Conservation (phyloP, 192 early-diverging fungal genomes). For the Tieghemiomyces parasiticus region DNA sequence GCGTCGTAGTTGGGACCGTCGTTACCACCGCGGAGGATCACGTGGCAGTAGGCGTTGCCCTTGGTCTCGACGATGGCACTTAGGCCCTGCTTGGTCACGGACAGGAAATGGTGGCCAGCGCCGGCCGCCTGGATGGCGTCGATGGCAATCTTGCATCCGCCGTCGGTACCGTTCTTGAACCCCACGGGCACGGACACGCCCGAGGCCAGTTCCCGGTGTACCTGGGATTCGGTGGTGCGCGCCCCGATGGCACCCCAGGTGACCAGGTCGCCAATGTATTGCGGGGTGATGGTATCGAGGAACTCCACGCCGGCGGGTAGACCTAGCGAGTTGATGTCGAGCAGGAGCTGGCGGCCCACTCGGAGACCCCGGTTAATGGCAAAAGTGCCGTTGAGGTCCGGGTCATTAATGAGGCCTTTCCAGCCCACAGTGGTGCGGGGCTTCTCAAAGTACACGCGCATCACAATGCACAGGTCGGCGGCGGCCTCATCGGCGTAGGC, state of each 20-base stretch:
- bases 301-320: constrained; percentile 64
- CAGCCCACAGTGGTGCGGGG: constrained; percentile 76
- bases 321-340: constrained; percentile 56
- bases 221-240: constrained; percentile 68
- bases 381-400: constrained; percentile 52
- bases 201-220: constrained; percentile 70
- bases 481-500: constrained; percentile 34
- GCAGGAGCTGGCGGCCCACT: constrained; percentile 49
- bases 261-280: constrained; percentile 64
- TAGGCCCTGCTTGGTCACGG: constrained; percentile 72
- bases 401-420: constrained; percentile 88
- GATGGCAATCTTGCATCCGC: constrained; percentile 65
- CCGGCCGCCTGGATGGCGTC: constrained; percentile 87
- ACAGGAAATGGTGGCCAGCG: constrained; percentile 58
- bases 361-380: constrained; percentile 74
- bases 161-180: constrained; percentile 76
- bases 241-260: constrained; percentile 72
- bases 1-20: constrained; percentile 84
- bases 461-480: constrained; percentile 56
- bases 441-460: constrained; percentile 83
- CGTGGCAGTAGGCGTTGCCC: constrained; percentile 86
- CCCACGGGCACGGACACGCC: constrained; percentile 67
- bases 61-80: constrained; percentile 69
- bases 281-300: constrained; percentile 68
- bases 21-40: constrained; percentile 81